Percentiles rank a stretch among this genome's conserved stretches.
phyloP scores from a whole-genome alignment of 73 alveolate genomes.

The Tetrahymena malaccensis region DNA sequence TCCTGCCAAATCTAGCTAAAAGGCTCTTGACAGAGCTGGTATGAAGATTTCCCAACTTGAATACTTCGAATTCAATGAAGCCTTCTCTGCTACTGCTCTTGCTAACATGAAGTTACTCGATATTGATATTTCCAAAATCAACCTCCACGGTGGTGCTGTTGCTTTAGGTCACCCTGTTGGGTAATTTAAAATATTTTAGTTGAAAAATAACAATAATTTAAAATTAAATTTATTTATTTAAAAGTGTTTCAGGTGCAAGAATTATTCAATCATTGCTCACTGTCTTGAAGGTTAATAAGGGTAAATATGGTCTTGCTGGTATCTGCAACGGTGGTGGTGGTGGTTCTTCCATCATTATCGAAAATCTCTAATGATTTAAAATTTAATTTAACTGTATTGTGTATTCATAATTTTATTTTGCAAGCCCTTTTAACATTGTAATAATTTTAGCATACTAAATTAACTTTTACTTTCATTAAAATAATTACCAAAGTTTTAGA shows the following conservation, averaged over 20 bases:
- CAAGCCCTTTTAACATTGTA: neutral
- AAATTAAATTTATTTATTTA: neutral
- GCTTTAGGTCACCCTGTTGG: slow-evolving; percentile 87
- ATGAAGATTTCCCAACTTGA: slow-evolving; percentile 47
- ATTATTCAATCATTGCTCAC: slow-evolving; percentile 56
- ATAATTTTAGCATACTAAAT: no score
- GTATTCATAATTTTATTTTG: neutral
- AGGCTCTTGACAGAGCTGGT: slow-evolving; percentile 42
- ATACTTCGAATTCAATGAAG: slow-evolving; percentile 71
- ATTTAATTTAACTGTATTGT: neutral
- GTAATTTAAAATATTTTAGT: neutral
- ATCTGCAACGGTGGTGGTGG: slow-evolving; percentile 89
- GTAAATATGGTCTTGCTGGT: slow-evolving; percentile 60
- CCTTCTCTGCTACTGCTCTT: slow-evolving; percentile 73
- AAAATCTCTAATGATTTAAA: slow-evolving; percentile 21
- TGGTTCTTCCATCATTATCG: slow-evolving; percentile 72
- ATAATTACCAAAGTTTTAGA: no score
- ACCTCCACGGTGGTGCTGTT: slow-evolving; percentile 76
- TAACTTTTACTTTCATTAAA: no score
- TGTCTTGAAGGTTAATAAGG: slow-evolving; percentile 53
- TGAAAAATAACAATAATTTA: neutral
- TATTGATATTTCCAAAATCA: slow-evolving; percentile 42
- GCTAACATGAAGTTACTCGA: slow-evolving; percentile 67
- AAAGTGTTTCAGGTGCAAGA: slow-evolving; percentile 65
- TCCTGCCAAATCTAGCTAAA: slow-evolving; percentile 62